phyloP scores from a whole-genome alignment of 495 filamentous ascomycete genomes.

The Tuber melanosporum region DNA sequence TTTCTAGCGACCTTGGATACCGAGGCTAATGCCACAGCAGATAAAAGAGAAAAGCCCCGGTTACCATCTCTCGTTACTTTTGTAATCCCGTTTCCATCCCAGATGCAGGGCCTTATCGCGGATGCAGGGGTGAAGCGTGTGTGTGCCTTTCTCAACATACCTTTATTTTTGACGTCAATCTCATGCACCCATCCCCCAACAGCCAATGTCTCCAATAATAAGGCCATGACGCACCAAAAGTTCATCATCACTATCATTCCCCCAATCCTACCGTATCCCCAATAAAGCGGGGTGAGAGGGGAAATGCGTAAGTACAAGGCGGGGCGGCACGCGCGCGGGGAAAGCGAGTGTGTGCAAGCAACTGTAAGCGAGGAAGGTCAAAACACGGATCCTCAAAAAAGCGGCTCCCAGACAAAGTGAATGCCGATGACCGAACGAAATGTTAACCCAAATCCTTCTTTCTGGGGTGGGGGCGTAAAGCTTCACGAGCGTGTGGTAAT shows the following conservation, averaged over 20 bases:
- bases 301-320: background rate
- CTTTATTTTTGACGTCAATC: conserved; percentile 1
- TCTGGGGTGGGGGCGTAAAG: no score
- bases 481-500: no score
- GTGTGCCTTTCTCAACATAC: background rate
- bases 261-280: background rate
- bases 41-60: background rate
- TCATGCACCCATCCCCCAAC: background rate
- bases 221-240: background rate
- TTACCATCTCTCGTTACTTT: background rate
- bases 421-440: no score
- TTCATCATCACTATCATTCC: background rate
- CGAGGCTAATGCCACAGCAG: conserved; percentile 49
- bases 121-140: background rate
- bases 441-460: no score
- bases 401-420: no score
- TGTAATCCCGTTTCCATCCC: background rate
- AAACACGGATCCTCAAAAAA: background rate
- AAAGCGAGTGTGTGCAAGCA: background rate
- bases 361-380: background rate
- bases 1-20: conserved; percentile 57
- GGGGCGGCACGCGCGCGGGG: no score
- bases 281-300: background rate
- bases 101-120: background rate
- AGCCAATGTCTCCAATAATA: background rate